Evolutionary conservation across 345 rosid species (phyloP), one percentile per base, ranked within the genome.

Genomic region (Physaria fendleri): DNA sequence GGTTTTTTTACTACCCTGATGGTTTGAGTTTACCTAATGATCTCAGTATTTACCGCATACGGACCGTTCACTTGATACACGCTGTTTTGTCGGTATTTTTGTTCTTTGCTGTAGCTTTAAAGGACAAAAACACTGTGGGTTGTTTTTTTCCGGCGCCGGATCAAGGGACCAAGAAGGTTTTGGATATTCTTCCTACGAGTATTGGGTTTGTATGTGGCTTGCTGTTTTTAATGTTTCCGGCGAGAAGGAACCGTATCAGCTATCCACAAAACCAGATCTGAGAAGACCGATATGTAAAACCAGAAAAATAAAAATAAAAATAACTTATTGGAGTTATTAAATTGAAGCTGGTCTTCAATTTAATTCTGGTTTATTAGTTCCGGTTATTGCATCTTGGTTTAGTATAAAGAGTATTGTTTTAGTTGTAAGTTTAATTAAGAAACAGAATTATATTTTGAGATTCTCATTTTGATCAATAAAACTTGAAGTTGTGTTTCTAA

Each of bases 181-280:
- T 89, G 71, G 71, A 74, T 58, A 83, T 86, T 29, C 74, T 70
- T 56, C 97, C 99, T 0, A 50, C 83, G 24, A 97, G 95, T 5
- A 64, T 85, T 43, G 99, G 97, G 2, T 64, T 93, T 10, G 64
- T 93, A 7, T 75, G 89, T 32, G 64, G 91, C 59, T 57, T 89
- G 74, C 43, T 93, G 72, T 93, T 93, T 23, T 48, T 82, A 58
- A 76, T 83, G 59, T 93, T 93, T 20, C 99, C 97, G 5, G 79
- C 95, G 8, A 82, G 82, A 49, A 76, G 99, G 62, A 95, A 89
- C 56, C 97, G 99, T 11, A 75, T 89, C 25, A 97, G 99, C 14
- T 93, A 80, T 49, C 97, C 99, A n/a, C n/a, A n/a, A n/a, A n/a
- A n/a, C n/a, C n/a, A n/a, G n/a, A n/a, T n/a, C n/a, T n/a, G n/a